Conservation (phyloP, 2,329 filamentous ascomycete genomes). For the Chaetomium olivaceum region DNA sequence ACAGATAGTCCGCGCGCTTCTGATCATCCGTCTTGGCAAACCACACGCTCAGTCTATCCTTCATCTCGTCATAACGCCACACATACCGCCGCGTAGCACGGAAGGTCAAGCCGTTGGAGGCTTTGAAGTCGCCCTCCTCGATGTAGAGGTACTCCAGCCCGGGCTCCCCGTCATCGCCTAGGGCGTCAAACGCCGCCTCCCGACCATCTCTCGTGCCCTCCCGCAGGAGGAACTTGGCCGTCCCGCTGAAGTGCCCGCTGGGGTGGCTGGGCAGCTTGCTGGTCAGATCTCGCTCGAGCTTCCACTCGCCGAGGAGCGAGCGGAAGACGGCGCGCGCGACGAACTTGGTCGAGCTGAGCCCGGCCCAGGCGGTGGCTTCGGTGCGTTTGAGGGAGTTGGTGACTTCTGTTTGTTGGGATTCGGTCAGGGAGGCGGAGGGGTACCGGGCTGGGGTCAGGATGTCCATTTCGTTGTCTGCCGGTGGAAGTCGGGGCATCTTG, state of each 20-base stretch:
- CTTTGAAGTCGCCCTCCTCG: slow-evolving; percentile 65
- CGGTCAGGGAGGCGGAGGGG: slow-evolving; percentile 44
- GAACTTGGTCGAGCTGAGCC: slow-evolving; percentile 50
- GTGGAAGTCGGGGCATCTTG: slow-evolving; percentile 43
- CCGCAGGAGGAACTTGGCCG: slow-evolving; percentile 64
- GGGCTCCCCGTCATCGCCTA: slow-evolving; percentile 35
- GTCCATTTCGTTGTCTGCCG: slow-evolving; percentile 50
- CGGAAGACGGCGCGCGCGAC: slow-evolving; percentile 68
- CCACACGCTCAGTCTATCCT: slow-evolving; percentile 68
- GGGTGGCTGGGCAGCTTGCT: slow-evolving; percentile 60
- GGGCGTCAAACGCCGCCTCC: slow-evolving; percentile 35
- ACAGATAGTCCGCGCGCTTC: slow-evolving; percentile 68
- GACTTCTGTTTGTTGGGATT: slow-evolving; percentile 44
- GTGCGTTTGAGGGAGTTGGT: slow-evolving; percentile 49
- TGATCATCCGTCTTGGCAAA: slow-evolving; percentile 67
- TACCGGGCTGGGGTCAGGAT: slow-evolving; percentile 60
- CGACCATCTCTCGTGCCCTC: slow-evolving; percentile 57
- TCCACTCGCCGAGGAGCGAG: slow-evolving; percentile 70
- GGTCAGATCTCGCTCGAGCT: slow-evolving; percentile 56
- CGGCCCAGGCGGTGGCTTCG: slow-evolving; percentile 44
- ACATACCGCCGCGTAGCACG: slow-evolving; percentile 66
- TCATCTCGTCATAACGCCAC: slow-evolving; percentile 66
- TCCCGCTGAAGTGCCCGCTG: slow-evolving; percentile 65
- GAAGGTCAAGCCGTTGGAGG: slow-evolving; percentile 57
- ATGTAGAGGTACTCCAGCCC: slow-evolving; percentile 67